These are phyloP conservation scores for Acanthamoeba quina DNA, from an alignment of 208 protist species.

Conservation along the genomic window DNA sequence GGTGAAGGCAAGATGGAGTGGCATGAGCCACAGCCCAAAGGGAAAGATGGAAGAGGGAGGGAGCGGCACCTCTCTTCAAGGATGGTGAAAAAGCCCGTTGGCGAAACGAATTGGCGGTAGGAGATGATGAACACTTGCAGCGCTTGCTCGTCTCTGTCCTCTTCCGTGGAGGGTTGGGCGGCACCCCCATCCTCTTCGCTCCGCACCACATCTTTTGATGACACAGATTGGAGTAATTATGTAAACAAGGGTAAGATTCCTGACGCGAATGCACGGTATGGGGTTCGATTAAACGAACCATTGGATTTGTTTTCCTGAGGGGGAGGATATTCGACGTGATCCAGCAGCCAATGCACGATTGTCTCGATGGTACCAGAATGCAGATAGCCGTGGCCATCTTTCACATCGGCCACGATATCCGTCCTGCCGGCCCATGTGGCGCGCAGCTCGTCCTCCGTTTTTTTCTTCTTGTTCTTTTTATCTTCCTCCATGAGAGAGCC, in stretches of 20 bases:
- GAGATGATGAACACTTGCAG: constrained; percentile 71
- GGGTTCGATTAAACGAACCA: background rate
- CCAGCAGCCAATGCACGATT: constrained; percentile 43
- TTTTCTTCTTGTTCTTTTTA: constrained; percentile 57
- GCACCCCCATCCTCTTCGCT: constrained; percentile 25
- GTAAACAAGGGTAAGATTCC: too few relatives aligned
- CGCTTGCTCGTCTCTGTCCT: constrained; percentile 64
- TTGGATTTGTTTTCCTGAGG: constrained; percentile 34
- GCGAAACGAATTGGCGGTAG: constrained; percentile 70
- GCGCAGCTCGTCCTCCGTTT: constrained; percentile 30
- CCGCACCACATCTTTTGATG: background rate
- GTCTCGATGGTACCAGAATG: constrained; percentile 45
- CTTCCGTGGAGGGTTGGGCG: background rate
- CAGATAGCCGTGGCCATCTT: constrained; percentile 12
- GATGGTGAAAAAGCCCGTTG: constrained; percentile 59
- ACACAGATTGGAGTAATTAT: too few relatives aligned
- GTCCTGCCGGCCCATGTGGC: constrained; percentile 25
- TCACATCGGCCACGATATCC: constrained; percentile 18
- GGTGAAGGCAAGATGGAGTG: background rate
- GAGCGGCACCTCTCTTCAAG: constrained; percentile 9
- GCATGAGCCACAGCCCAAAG: too few relatives aligned
- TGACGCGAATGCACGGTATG: background rate
- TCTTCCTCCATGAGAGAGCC: background rate
- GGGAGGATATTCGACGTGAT: constrained; percentile 43
- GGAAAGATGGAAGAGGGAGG: background rate